A percentile compares a stretch with the other conserved stretches of the same genome.
Evolutionary conservation across 768 basidiomycete genomes (phyloP).

Genomic region (Kwoniella bestiolae): DNA sequence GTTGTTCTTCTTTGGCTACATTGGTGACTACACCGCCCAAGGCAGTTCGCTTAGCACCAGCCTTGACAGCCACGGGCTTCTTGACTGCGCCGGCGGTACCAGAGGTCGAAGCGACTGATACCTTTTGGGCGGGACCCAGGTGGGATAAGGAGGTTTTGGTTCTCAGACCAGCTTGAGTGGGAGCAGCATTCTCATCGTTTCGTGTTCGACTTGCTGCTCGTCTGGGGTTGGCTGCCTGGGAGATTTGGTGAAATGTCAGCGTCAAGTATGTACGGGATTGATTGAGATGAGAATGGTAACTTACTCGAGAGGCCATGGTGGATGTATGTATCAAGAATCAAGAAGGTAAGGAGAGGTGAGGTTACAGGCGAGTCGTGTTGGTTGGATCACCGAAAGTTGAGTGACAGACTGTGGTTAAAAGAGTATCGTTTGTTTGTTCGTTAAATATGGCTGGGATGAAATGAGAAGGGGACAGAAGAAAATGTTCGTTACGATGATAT

Average conservation of each 20-base stretch:
- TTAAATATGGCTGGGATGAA: neutral
- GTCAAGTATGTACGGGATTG: neutral
- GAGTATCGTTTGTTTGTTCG: neutral
- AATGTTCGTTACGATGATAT: no score
- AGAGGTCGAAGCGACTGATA: constrained; percentile 16
- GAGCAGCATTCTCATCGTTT: constrained; percentile 55
- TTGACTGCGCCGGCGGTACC: constrained; percentile 28
- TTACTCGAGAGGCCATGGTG: constrained; percentile 28
- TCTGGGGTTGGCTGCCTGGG: constrained; percentile 35
- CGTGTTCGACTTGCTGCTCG: constrained; percentile 40
- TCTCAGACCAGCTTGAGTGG: constrained; percentile 30
- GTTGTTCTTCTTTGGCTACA: constrained; percentile 58
- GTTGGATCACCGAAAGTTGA: neutral
- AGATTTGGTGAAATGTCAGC: neutral
- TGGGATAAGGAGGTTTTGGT: constrained; percentile 48
- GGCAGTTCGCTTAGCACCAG: constrained; percentile 68
- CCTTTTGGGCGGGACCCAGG: constrained; percentile 44
- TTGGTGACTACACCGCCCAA: constrained; percentile 84
- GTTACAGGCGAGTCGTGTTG: neutral
- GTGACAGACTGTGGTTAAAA: neutral
- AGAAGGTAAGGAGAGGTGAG: neutral
- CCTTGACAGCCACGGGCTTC: constrained; percentile 63
- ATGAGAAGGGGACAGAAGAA: no score
- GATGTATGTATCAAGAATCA: constrained; percentile 9
- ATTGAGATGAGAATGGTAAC: neutral